Evolutionary conservation across 2,329 filamentous ascomycete species (phyloP), one percentile per base, ranked within the genome.

Genomic region (Neophaeococcomyces mojaviensis): DNA sequence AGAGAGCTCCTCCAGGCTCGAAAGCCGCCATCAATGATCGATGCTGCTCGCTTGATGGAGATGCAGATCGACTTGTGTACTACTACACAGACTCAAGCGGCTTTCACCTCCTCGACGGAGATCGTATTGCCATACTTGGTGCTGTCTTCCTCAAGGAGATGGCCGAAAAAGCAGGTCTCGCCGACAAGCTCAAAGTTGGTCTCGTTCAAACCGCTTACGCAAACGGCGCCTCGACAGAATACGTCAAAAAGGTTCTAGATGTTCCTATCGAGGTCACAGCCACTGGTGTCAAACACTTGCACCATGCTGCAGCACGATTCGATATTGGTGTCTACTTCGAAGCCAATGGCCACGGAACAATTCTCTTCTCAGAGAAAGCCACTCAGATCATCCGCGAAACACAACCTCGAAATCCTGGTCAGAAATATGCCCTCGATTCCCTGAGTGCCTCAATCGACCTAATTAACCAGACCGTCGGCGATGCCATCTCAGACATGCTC

Each of bases 311-410:
- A 32, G 82, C 86, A 59, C 86, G 89, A 55, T 95, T 94, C 58
- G 92, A 98, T 59, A 82, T 97, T 46, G 92, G 92, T 47, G 88
- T 97, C 43, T 98, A 98, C 72, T 98, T 98, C 60, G 92, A 98
- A 71, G 92, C 92, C 54, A 98, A 98, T 63, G 92, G 92, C 24
- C 92, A 98, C 67, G 92, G 92, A 55, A 98, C 92, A 8, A 85
- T 97, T 30, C 82, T 97, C 45, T 98, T 98, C 74, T 94, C 87
- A 1, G 79, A 84, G 48, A 81, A 86, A 49, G 90, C 90, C 3
- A 72, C 90, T 38, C 82, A 84, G 57, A 76, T 79, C 39, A 94
- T 98, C 69, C 77, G 76, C 55, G 84, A 79, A 58, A 84, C 84
- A 50, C 78, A 88, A 61, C 89, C 92, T 4, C 84, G 94, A 65